Evolutionary conservation across 176 grass and related monocot species (phyloP), one percentile per base, ranked within the genome.

Genomic region (Oropetium thomaeum): DNA sequence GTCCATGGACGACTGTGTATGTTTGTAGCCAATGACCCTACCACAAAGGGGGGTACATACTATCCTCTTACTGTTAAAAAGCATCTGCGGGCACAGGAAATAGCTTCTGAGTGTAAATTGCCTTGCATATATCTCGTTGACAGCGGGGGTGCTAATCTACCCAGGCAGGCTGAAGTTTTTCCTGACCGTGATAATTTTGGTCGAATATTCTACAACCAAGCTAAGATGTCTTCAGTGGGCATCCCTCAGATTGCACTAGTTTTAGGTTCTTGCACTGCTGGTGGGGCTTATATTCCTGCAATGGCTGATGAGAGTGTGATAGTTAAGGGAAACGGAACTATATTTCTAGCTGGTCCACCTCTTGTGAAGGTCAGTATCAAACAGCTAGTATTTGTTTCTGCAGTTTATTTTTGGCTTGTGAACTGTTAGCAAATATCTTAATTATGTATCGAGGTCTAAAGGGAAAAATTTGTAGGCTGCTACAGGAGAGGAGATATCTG

Each of bases 301-400:
- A 98, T 98, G 95, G 95, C 95, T 62, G 95, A 98, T 90, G 95
- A 98, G 75, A 98, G 95, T 81, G 69, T 98, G 41, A 94, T 98
- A 75, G 95, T 98, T 30, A 94, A 94, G 78, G 86, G 86, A 71
- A 98, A 98, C 64, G 95, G 95, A 35, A 94, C 95, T 16, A 98
- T 98, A 78, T 98, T 98, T 88, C 79, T 98, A 68, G 95, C 95
- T 4, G 95, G 95, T 22, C 95, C 95, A 75, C 95, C 95, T 28
- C 95, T 98, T 81, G 91, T 98, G 57, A 98, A 98, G 91, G 95
- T 98, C n/a, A 81, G 45, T 79, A 65, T 86, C 62, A 32, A 20
- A 14, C 19, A 17, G 17, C 51, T 5, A n/a, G n/a, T n/a, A 77
- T 80, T 74, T 61, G 10, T 64, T 85, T 37, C 26, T 77, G 28